Percentiles rank a stretch among this genome's conserved stretches.
Evolutionary conservation across 2,329 filamentous ascomycete species (phyloP).

Genomic region (Penicillium sp.): DNA sequence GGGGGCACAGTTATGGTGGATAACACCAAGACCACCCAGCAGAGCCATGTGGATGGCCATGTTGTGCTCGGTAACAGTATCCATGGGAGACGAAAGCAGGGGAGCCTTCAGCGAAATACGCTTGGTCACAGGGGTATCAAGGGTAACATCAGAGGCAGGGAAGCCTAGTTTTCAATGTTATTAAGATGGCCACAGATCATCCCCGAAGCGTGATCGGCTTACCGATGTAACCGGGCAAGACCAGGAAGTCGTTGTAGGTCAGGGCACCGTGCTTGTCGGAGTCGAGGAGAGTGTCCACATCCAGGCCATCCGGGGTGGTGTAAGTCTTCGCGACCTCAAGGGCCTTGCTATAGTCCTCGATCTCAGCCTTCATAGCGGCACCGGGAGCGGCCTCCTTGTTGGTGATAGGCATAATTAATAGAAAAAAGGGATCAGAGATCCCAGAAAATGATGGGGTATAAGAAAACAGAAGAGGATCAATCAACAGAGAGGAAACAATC

Average conservation of each 20-base stretch:
- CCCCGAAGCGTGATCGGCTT: constrained; percentile 25
- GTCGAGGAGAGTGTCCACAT: constrained; percentile 80
- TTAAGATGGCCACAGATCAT: constrained; percentile 20
- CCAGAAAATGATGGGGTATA: constrained; percentile 20
- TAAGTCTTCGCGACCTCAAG: constrained; percentile 78
- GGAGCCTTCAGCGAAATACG: constrained; percentile 93
- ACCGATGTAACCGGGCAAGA: constrained; percentile 95
- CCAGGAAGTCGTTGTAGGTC: constrained; percentile 97
- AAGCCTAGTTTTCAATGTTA: constrained; percentile 55
- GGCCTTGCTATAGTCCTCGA: constrained; percentile 69
- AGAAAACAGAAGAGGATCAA: constrained; percentile 28
- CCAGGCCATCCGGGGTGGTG: constrained; percentile 73
- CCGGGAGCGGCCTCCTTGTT: constrained; percentile 56
- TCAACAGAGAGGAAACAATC: constrained; percentile 46
- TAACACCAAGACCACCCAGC: constrained; percentile 63
- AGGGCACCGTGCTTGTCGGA: constrained; percentile 87
- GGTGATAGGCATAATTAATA: constrained; percentile 62
- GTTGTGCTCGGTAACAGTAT: constrained; percentile 97
- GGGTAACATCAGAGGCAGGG: constrained; percentile 76
- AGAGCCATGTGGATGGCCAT: constrained; percentile 89
- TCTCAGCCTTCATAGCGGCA: constrained; percentile 48
- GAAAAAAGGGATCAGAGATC: constrained; percentile 30
- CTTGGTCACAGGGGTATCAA: constrained; percentile 92
- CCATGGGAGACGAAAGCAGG: constrained; percentile 97
- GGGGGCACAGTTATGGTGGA: constrained; percentile 99